Evolutionary conservation across 768 basidiomycete species (phyloP).

Genomic region (Agaricus sinodeliciosus): DNA sequence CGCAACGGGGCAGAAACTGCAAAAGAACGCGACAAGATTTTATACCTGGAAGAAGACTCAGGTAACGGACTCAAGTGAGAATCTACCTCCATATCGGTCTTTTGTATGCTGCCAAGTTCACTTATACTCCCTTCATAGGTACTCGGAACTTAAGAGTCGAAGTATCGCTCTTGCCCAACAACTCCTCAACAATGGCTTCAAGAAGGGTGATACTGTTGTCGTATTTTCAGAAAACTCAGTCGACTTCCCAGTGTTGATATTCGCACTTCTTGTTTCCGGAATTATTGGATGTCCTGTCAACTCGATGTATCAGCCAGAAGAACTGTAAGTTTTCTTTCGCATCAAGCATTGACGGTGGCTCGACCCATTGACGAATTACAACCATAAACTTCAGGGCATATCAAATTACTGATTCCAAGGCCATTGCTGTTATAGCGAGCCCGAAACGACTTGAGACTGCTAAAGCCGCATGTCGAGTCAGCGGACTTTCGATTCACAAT

Average conservation of each 20-base stretch:
- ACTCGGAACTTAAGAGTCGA: not conserved
- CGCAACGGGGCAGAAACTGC: not conserved
- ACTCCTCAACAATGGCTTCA: not conserved
- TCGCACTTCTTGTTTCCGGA: not conserved
- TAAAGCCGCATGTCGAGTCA: not conserved
- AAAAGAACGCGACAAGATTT: not conserved
- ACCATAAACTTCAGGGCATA: not conserved
- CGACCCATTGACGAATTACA: not conserved
- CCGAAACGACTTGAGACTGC: not conserved
- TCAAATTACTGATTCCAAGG: slow-evolving; percentile 2
- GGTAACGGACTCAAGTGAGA: not conserved
- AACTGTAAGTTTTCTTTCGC: not conserved
- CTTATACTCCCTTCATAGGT: not conserved
- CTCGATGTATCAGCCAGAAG: slow-evolving; percentile 1
- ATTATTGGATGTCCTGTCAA: not conserved
- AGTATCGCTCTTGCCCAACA: not conserved
- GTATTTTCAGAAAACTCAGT: slow-evolving; percentile 1
- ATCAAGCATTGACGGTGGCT: not conserved
- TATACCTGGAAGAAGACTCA: slow-evolving; percentile 2
- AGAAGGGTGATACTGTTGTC: not conserved
- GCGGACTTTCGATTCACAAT: not conserved
- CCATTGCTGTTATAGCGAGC: not conserved
- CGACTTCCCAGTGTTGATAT: not conserved
- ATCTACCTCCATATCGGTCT: not conserved
- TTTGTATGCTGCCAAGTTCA: not conserved